Percentiles rank a stretch among this genome's conserved stretches.
phyloP scores from a whole-genome alignment of 441 rosid genomes.

The Aquilaria agallochum region DNA sequence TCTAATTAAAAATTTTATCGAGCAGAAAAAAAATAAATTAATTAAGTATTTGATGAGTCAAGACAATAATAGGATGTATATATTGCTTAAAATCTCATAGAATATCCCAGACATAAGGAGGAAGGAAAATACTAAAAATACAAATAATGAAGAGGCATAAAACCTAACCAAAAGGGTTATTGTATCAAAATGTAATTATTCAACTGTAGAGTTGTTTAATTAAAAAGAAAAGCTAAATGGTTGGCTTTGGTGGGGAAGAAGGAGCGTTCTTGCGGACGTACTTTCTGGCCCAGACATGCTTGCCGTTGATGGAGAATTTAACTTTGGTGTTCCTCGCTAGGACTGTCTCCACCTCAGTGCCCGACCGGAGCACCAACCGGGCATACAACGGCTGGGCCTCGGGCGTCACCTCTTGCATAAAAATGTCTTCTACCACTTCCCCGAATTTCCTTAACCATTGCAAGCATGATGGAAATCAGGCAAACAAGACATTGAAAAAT shows the following conservation, averaged over 20 bases:
- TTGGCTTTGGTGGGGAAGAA: not conserved
- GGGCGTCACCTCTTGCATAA: conserved; percentile 46
- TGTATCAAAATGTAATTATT: too few species aligned
- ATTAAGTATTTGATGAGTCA: too few species aligned
- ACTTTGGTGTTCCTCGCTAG: conserved; percentile 29
- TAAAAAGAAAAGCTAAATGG: too few species aligned
- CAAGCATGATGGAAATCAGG: not conserved
- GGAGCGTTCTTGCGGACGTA: conserved; percentile 31
- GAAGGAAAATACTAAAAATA: too few species aligned
- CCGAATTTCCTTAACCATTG: conserved; percentile 46
- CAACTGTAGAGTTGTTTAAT: too few species aligned
- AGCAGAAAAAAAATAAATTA: too few species aligned
- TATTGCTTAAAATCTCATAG: too few species aligned
- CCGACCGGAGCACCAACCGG: conserved; percentile 38
- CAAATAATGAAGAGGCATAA: too few species aligned
- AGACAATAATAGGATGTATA: too few species aligned
- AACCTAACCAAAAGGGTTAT: too few species aligned
- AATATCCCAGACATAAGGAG: too few species aligned
- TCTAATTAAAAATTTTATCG: too few species aligned
- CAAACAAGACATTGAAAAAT: not conserved
- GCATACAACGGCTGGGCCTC: conserved; percentile 59
- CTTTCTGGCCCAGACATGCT: conserved; percentile 74
- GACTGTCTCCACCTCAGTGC: conserved; percentile 21
- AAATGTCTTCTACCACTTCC: conserved; percentile 33
- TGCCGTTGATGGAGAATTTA: conserved; percentile 66